Base-by-base conservation (phyloP, 176 grass and related monocot species). In the Hordeum vulgare region DNA sequence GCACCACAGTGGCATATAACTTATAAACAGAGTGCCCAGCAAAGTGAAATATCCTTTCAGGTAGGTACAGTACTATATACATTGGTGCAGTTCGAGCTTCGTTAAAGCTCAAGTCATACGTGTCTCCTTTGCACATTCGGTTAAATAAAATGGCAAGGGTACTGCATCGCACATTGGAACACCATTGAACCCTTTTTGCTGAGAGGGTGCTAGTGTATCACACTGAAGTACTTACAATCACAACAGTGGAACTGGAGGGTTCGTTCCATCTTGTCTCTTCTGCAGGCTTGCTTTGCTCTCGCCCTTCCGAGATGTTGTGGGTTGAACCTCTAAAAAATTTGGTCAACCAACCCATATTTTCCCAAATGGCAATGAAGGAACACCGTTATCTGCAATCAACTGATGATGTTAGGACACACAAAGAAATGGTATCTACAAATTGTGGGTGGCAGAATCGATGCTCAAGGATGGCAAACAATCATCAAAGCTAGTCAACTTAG, bases 311-410 rank as follows among this genome's bases (percentile, higher is more conserved):
- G 75, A 94, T 65, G 57, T 86, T 91, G 75, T 94, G 86, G 81
- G 84, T 92, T 81, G 86, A 93, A 78, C 88, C 94, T 86, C 89
- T 93, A 78, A 96, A 96, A 80, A 96, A 76, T 84, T 96, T 96
- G 27, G 88, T 96, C 65, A 96, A 78, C 94, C 94, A 96, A 67
- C 84, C 90, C 94, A 96, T 96, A 60, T 35, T 54, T 45, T n/a
- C 61, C 11, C 1, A 67, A 90, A 74, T 61, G 49, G 59, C 35
- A 79, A 62, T 26, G 45, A 68, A 40, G 42, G 45, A 27, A 47
- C 5, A 51, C 62, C n/a, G 37, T 23, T 76, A 76, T 67, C 89
- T 90, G 89, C 68, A 84, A 56, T 66, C 33, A 42, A 45, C 4
- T 0, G 35, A 39, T 58, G 6, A 54, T 61, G 74, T 87, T 54